Evolutionary conservation across 2,329 filamentous ascomycete species (phyloP).

Genomic region (Scedosporium boydii): DNA sequence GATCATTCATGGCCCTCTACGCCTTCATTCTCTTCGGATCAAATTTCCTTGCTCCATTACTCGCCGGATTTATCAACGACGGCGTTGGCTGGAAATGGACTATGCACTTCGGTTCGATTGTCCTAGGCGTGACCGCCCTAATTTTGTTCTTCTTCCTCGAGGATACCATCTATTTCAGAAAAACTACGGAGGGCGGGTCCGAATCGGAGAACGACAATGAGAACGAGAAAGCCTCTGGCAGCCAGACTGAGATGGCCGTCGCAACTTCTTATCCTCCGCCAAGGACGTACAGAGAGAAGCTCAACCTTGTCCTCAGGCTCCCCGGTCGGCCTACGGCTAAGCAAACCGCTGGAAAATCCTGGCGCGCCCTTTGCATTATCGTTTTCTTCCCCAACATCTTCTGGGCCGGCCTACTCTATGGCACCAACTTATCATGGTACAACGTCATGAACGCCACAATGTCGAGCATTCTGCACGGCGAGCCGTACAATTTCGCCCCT

Average conservation of each 20-base stretch:
- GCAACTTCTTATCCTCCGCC: background rate
- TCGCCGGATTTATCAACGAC: constrained; percentile 39
- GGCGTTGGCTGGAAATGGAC: constrained; percentile 38
- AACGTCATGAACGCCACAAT: constrained; percentile 24
- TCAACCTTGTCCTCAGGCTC: constrained; percentile 14
- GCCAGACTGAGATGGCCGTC: background rate
- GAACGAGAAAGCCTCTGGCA: constrained; percentile 4
- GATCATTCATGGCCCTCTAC: constrained; percentile 31
- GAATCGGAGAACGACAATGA: background rate
- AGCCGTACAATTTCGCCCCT: constrained; percentile 24
- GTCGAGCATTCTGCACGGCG: constrained; percentile 18
- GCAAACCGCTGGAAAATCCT: constrained; percentile 13
- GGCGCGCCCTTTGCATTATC: constrained; percentile 17
- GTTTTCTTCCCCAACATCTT: constrained; percentile 22
- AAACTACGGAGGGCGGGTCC: constrained; percentile 18
- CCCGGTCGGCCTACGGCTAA: constrained; percentile 9
- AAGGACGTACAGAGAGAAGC: constrained; percentile 1
- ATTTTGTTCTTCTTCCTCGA: constrained; percentile 50
- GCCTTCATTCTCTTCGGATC: constrained; percentile 30
- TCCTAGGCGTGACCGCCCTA: constrained; percentile 35
- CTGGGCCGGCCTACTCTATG: constrained; percentile 24
- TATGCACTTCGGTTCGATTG: constrained; percentile 41
- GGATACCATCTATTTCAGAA: constrained; percentile 45
- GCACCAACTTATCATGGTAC: constrained; percentile 24
- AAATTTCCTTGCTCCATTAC: constrained; percentile 35